These are phyloP conservation scores for Bertia moriformis DNA, from an alignment of 2,329 filamentous ascomycete genomes.

Conservation along the genomic window DNA sequence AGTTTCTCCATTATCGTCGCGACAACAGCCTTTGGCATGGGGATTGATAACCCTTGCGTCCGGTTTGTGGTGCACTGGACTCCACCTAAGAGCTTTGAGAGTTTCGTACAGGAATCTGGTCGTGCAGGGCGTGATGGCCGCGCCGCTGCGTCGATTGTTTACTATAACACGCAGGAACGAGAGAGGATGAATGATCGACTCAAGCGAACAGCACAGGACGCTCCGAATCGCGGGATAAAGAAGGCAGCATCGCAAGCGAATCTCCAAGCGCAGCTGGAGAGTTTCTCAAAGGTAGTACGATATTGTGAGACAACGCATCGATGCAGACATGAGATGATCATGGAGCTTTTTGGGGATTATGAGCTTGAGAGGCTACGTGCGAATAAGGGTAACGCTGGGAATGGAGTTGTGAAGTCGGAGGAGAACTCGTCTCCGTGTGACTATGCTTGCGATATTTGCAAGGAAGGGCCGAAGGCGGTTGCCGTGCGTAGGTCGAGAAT, in stretches of 20 bases:
- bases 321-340: conserved; percentile 39
- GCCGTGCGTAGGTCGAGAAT: conserved; percentile 14
- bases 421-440: conserved; percentile 18
- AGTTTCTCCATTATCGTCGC: conserved; percentile 88
- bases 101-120: conserved; percentile 90
- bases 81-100: conserved; percentile 83
- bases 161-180: conserved; percentile 78
- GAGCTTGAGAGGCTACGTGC: conserved; percentile 14
- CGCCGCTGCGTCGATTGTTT: conserved; percentile 73
- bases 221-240: conserved; percentile 5
- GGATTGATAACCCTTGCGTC: conserved; percentile 89
- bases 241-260: background rate
- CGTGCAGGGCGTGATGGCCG: conserved; percentile 82
- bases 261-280: conserved; percentile 19
- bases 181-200: conserved; percentile 52
- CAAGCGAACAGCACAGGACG: conserved; percentile 17
- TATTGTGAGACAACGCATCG: conserved; percentile 40
- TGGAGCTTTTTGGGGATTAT: conserved; percentile 33
- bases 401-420: background rate
- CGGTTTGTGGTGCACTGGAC: conserved; percentile 93
- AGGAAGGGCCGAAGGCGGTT: conserved; percentile 21
- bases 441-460: conserved; percentile 31
- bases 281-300: conserved; percentile 31
- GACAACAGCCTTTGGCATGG: conserved; percentile 94
- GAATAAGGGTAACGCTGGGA: conserved; percentile 11